phyloP scores from a whole-genome alignment of 139 green algal genomes.

The Zygnema circumcarinatum region DNA sequence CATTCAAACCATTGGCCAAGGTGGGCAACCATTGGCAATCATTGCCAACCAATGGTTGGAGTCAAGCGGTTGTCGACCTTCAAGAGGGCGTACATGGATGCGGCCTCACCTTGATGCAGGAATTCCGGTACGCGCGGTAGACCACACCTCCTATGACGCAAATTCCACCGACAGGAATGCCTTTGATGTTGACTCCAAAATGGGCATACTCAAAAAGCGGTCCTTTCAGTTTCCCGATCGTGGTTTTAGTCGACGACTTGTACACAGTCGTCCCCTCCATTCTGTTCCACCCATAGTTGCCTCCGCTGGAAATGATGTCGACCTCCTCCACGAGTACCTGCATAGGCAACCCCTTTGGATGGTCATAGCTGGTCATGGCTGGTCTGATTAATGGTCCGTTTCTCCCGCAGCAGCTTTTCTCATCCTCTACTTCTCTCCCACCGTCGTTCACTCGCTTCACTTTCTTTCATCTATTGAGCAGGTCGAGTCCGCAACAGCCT shows the following conservation, averaged over 20 bases:
- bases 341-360: not conserved
- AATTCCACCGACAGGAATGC: not conserved
- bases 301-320: constrained; percentile 3
- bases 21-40: too few relatives aligned
- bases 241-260: not conserved
- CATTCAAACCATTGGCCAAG: not conserved
- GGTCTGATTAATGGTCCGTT: too few relatives aligned
- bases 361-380: not conserved
- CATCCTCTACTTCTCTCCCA: too few relatives aligned
- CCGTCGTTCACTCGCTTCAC: too few relatives aligned
- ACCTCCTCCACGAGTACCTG: constrained; percentile 36
- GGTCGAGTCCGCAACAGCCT: too few relatives aligned
- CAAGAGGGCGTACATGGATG: too few relatives aligned
- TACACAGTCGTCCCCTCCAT: constrained; percentile 31
- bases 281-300: constrained; percentile 43
- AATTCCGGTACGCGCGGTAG: constrained; percentile 22
- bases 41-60: too few relatives aligned
- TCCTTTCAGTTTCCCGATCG: not conserved
- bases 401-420: too few relatives aligned
- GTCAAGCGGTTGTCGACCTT: too few relatives aligned
- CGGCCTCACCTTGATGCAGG: constrained; percentile 6
- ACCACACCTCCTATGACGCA: constrained; percentile 24
- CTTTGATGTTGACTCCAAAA: not conserved
- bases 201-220: constrained; percentile 42
- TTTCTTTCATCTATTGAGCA: too few relatives aligned